Conservation (phyloP, 352 stramenopile species). For the Phytopythium cucurbitacearum region DNA sequence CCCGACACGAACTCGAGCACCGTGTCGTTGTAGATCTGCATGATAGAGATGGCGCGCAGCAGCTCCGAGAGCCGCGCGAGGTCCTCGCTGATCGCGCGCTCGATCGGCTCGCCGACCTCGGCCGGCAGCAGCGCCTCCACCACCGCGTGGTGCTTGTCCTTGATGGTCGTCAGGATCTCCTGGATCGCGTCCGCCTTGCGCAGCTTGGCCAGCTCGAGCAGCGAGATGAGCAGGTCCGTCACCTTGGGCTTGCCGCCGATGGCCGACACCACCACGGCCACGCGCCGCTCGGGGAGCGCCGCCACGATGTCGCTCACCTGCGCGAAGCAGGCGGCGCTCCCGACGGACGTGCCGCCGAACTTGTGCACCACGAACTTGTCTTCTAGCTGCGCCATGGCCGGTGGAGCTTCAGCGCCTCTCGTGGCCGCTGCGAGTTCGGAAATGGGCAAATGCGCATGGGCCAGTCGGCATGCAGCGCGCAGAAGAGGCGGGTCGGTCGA, state of each 20-base stretch:
- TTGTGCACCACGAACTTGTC: slow-evolving; percentile 94
- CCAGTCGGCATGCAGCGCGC: no score
- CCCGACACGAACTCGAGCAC: slow-evolving; percentile 93
- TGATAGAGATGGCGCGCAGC: slow-evolving; percentile 84
- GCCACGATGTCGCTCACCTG: slow-evolving; percentile 74
- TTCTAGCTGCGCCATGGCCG: slow-evolving; percentile 9
- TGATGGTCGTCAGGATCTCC: slow-evolving; percentile 61
- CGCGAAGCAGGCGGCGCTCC: slow-evolving; percentile 90
- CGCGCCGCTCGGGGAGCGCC: slow-evolving; percentile 29
- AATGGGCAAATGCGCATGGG: no score
- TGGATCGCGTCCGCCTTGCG: slow-evolving; percentile 70
- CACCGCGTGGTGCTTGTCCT: slow-evolving; percentile 76
- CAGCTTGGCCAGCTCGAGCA: slow-evolving; percentile 86
- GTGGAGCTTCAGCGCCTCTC: background rate
- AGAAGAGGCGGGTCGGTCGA: no score
- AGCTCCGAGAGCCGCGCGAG: slow-evolving; percentile 72
- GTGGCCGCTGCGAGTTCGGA: no score
- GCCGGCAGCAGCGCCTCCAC: slow-evolving; percentile 54
- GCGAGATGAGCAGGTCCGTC: slow-evolving; percentile 92
- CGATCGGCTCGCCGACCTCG: slow-evolving; percentile 47
- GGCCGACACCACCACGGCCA: slow-evolving; percentile 91
- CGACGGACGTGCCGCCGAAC: slow-evolving; percentile 95
- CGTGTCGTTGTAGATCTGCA: slow-evolving; percentile 83
- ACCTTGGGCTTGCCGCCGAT: slow-evolving; percentile 97
- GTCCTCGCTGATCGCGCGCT: slow-evolving; percentile 56